Evolutionary conservation across 2,329 filamentous ascomycete genomes (phyloP).

Genomic region (Emydomyces testavorans): DNA sequence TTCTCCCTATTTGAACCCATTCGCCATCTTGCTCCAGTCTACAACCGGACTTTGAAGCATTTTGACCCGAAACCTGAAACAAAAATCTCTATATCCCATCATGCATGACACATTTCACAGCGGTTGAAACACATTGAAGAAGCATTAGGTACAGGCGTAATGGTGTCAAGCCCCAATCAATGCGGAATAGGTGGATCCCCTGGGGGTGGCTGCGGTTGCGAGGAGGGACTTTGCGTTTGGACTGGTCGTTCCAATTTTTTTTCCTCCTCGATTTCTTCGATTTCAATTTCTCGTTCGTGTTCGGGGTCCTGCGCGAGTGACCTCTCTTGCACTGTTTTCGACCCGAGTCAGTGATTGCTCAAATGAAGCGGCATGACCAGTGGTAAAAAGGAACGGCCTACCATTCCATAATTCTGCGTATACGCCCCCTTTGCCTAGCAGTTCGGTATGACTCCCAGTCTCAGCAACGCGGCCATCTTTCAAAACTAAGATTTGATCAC

Average conservation of each 20-base stretch:
- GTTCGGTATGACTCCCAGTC: constrained; percentile 71
- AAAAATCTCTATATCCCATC: neutral
- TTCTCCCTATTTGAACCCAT: no score
- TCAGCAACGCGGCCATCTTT: constrained; percentile 77
- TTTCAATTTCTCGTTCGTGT: constrained; percentile 34
- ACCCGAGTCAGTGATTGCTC: neutral
- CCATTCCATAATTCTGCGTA: constrained; percentile 87
- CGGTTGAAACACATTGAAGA: neutral
- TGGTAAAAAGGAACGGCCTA: constrained; percentile 36
- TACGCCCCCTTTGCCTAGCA: constrained; percentile 66
- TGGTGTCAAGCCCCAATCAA: neutral
- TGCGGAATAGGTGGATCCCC: constrained; percentile 8
- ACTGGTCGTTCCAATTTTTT: constrained; percentile 8
- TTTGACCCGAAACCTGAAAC: neutral
- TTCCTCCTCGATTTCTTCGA: constrained; percentile 23
- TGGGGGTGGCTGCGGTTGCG: neutral
- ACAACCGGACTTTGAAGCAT: neutral
- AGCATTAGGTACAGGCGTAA: neutral
- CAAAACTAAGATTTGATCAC: constrained; percentile 83
- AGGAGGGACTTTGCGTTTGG: neutral
- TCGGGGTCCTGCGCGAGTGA: constrained; percentile 33
- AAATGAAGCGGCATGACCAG: constrained; percentile 1
- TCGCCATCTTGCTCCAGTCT: neutral
- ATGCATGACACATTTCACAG: neutral
- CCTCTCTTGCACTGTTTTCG: constrained; percentile 49